phyloP scores from a whole-genome alignment of 2,329 filamentous ascomycete genomes.

The Hypoxylon sp. region DNA sequence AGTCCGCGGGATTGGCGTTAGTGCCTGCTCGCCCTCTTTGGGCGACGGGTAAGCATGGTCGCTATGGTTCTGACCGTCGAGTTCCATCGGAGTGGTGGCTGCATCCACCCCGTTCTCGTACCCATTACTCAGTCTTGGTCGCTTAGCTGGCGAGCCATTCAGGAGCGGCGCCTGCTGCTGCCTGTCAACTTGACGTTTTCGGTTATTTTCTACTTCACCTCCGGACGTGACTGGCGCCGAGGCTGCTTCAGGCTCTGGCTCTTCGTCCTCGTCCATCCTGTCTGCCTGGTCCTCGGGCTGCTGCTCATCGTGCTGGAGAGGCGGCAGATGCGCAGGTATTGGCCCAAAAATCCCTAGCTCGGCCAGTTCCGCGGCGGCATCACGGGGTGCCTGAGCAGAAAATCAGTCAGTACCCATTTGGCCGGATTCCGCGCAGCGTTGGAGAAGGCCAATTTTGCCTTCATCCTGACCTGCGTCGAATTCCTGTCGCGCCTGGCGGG shows the following conservation, averaged over 20 bases:
- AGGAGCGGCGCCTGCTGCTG: constrained; percentile 54
- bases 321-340: constrained; percentile 55
- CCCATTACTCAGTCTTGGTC: constrained; percentile 68
- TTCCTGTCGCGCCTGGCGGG: constrained; percentile 38
- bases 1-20: constrained; percentile 62
- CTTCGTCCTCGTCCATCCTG: constrained; percentile 45
- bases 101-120: constrained; percentile 64
- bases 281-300: constrained; percentile 46
- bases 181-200: constrained; percentile 59
- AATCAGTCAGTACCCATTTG: constrained; percentile 51
- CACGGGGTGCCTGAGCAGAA: constrained; percentile 58
- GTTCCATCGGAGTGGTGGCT: constrained; percentile 66
- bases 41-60: constrained; percentile 71
- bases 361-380: constrained; percentile 55
- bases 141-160: constrained; percentile 66
- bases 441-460: constrained; percentile 36
- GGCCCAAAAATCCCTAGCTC: constrained; percentile 66
- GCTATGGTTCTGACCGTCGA: constrained; percentile 58
- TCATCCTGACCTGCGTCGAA: constrained; percentile 32
- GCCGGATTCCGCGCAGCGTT: constrained; percentile 41
- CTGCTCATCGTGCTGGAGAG: constrained; percentile 39
- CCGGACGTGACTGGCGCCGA: constrained; percentile 38
- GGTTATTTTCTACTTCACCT: constrained; percentile 54
- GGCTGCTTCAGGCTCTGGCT: constrained; percentile 40
- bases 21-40: constrained; percentile 63